Conservation (phyloP, 768 basidiomycete genomes). For the Xerocomus potaroensis region DNA sequence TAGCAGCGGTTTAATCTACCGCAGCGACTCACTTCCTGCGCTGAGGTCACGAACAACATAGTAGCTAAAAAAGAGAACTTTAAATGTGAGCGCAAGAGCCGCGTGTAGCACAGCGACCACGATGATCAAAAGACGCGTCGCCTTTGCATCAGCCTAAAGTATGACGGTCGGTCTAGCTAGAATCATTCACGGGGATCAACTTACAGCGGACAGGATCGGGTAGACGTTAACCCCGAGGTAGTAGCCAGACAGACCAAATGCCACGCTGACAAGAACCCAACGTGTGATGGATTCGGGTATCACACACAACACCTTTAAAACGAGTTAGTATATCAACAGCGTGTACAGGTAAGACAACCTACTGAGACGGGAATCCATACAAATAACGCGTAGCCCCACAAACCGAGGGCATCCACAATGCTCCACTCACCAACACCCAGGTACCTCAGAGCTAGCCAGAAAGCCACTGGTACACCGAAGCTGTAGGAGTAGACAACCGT, state of each 20-base stretch:
- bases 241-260: constrained; percentile 77
- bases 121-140: constrained; percentile 78
- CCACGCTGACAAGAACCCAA: constrained; percentile 73
- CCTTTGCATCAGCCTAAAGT: constrained; percentile 77
- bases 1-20: no score
- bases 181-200: constrained; percentile 29
- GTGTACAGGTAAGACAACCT: constrained; percentile 23
- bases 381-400: constrained; percentile 82
- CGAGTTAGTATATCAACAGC: not conserved
- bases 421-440: constrained; percentile 89
- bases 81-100: constrained; percentile 80
- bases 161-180: not conserved
- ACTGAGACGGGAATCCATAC: constrained; percentile 89
- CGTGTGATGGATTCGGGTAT: constrained; percentile 79
- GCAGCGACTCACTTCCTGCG: constrained; percentile 14
- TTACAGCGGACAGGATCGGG: constrained; percentile 79
- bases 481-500: constrained; percentile 87
- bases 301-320: constrained; percentile 69
- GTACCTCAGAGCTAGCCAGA: constrained; percentile 86
- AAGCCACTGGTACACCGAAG: constrained; percentile 68
- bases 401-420: constrained; percentile 72
- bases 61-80: constrained; percentile 63
- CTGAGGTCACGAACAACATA: constrained; percentile 43
- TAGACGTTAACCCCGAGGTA: constrained; percentile 86
- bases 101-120: constrained; percentile 72